These are phyloP conservation scores for Aspergillus sp. DNA, from an alignment of 2,329 filamentous ascomycete genomes.

Conservation along the genomic window DNA sequence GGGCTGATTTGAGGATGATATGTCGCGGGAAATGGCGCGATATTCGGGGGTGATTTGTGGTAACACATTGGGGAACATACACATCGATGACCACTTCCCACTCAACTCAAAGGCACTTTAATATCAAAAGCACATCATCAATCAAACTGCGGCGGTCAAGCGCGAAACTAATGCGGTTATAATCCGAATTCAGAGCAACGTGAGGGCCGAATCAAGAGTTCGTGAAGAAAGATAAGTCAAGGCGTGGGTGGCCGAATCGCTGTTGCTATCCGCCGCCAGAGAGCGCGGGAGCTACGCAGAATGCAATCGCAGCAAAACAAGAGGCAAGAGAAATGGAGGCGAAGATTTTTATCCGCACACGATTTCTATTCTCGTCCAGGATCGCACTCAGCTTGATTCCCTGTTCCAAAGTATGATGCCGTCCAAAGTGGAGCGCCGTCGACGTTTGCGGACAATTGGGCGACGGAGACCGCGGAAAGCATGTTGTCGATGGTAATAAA, in stretches of 20 bases:
- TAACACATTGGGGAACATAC: slow-evolving; percentile 9
- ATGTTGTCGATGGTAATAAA: not conserved
- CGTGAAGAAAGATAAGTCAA: slow-evolving; percentile 12
- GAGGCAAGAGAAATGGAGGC: not conserved
- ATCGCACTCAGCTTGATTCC: not conserved
- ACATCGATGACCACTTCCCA: slow-evolving; percentile 7
- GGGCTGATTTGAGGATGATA: not conserved
- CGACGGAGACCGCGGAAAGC: not conserved
- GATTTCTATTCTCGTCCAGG: not conserved
- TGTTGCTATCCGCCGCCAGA: not conserved
- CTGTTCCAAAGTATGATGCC: slow-evolving; percentile 1
- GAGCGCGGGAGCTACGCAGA: not conserved
- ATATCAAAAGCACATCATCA: slow-evolving; percentile 7
- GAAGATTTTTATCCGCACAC: not conserved
- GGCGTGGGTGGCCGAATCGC: not conserved
- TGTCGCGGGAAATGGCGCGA: not conserved
- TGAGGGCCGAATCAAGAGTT: slow-evolving; percentile 14
- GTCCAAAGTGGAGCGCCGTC: slow-evolving; percentile 3
- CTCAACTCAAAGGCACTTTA: not conserved
- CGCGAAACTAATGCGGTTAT: not conserved
- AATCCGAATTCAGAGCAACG: not conserved
- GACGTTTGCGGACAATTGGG: slow-evolving; percentile 16
- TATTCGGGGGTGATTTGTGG: not conserved
- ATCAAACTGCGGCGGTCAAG: slow-evolving; percentile 1
- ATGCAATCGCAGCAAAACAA: not conserved